Percentiles rank a stretch among this genome's conserved stretches.
These are phyloP conservation scores for Pseudopithomyces chartarum DNA, from an alignment of 2,329 filamentous ascomycete species.

Conservation along the genomic window DNA sequence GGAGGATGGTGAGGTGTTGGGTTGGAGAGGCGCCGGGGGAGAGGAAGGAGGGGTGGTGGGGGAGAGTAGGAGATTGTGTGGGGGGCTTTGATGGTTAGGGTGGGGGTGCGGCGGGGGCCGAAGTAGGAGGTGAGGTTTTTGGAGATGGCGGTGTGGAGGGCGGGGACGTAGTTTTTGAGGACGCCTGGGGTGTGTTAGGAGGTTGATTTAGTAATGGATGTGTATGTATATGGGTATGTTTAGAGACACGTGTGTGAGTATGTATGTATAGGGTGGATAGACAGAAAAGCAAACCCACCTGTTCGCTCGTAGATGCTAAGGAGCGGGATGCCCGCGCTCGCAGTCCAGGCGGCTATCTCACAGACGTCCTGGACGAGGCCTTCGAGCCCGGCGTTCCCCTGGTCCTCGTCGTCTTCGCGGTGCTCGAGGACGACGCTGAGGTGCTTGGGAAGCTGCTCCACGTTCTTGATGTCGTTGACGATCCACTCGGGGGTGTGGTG, in stretches of 20 bases:
- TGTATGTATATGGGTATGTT: no score
- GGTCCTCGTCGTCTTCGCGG: constrained; percentile 64
- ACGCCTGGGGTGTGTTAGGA: constrained; percentile 62
- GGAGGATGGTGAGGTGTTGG: constrained; percentile 66
- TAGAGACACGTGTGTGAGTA: no score
- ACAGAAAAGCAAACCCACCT: constrained; percentile 61
- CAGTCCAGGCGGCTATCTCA: constrained; percentile 91
- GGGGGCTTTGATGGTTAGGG: constrained; percentile 74
- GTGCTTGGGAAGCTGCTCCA: constrained; percentile 80
- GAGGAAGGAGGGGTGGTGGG: no score
- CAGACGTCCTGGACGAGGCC: constrained; percentile 86
- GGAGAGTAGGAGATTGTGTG: constrained; percentile 66
- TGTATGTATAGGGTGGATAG: background rate
- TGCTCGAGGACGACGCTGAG: constrained; percentile 83
- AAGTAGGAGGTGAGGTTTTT: constrained; percentile 88
- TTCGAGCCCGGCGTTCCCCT: constrained; percentile 76
- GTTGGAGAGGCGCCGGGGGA: constrained; percentile 51
- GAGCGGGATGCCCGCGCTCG: constrained; percentile 83
- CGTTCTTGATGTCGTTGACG: constrained; percentile 76
- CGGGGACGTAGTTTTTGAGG: constrained; percentile 86
- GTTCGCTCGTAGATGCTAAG: constrained; percentile 92
- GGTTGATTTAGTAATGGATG: no score
- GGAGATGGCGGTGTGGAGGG: constrained; percentile 78
- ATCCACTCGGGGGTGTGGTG: constrained; percentile 95
- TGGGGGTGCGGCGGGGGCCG: constrained; percentile 68